Evolutionary conservation across 2,329 filamentous ascomycete genomes (phyloP).

Genomic region (Diplocarpon mali): DNA sequence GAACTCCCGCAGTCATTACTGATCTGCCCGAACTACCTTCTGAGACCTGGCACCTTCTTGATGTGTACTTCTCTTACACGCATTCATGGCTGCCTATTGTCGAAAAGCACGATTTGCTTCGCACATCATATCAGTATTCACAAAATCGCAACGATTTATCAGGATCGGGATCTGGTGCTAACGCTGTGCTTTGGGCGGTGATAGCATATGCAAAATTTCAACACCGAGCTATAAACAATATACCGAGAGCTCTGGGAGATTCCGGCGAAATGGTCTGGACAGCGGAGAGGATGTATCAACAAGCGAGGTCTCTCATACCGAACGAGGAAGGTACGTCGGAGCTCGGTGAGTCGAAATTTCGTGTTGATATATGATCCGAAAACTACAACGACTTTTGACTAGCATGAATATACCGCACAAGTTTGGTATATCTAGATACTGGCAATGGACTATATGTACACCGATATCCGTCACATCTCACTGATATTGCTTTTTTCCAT

Average conservation of each 20-base stretch:
- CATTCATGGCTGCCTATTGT: slow-evolving; percentile 68
- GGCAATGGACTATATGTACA: too few relatives aligned
- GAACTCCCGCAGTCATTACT: slow-evolving; percentile 4
- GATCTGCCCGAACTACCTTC: slow-evolving; percentile 22
- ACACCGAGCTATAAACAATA: slow-evolving; percentile 24
- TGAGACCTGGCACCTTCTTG: slow-evolving; percentile 39
- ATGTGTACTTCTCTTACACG: slow-evolving; percentile 65
- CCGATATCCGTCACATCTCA: too few relatives aligned
- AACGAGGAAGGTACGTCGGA: slow-evolving; percentile 37
- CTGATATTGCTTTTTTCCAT: not conserved
- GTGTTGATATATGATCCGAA: not conserved
- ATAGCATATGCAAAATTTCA: slow-evolving; percentile 48
- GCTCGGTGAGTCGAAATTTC: slow-evolving; percentile 22
- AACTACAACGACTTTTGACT: not conserved
- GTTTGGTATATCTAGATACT: too few relatives aligned
- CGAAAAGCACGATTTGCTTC: slow-evolving; percentile 42
- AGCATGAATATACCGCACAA: not conserved
- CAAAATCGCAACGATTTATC: slow-evolving; percentile 11
- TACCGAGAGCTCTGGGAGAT: slow-evolving; percentile 17
- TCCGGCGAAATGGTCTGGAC: slow-evolving; percentile 18
- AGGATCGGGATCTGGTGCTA: slow-evolving; percentile 28
- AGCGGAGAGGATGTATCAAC: slow-evolving; percentile 36
- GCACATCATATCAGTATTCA: slow-evolving; percentile 26
- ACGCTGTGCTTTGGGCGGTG: slow-evolving; percentile 50
- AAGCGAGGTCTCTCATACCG: slow-evolving; percentile 39